These are phyloP conservation scores for Termitomyces sp. DNA, from an alignment of 768 basidiomycete species.

Conservation along the genomic window DNA sequence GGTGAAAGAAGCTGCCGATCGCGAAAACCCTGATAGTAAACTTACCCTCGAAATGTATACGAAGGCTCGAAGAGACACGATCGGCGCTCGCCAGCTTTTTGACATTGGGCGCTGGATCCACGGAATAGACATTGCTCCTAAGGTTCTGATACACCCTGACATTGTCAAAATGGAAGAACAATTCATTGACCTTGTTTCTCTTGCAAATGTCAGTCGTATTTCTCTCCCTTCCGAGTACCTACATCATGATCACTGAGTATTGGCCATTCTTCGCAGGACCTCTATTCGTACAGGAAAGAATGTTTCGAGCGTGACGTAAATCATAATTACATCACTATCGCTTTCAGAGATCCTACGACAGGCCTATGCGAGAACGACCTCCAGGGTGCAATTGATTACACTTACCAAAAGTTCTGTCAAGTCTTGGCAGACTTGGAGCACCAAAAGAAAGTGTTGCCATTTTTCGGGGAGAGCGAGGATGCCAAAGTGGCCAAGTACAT, in stretches of 20 bases:
- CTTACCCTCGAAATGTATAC: slow-evolving; percentile 9
- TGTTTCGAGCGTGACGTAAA: neutral
- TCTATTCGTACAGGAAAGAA: neutral
- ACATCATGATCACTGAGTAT: neutral
- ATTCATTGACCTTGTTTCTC: neutral
- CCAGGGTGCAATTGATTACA: neutral
- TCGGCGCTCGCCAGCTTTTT: slow-evolving; percentile 9
- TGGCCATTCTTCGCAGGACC: neutral
- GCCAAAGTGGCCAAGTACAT: neutral
- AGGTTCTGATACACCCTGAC: neutral
- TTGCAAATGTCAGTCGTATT: neutral
- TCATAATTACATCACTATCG: neutral
- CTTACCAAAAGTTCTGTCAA: neutral
- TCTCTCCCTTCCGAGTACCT: neutral
- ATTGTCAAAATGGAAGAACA: slow-evolving; percentile 7
- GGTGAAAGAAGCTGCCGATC: slow-evolving; percentile 10
- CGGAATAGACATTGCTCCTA: neutral
- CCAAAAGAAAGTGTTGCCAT: neutral
- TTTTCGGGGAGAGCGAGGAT: neutral
- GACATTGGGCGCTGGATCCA: slow-evolving; percentile 10
- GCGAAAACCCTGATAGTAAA: neutral
- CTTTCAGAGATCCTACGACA: neutral
- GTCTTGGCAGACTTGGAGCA: neutral
- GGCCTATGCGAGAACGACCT: neutral
- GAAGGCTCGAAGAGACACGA: slow-evolving; percentile 8